These are phyloP conservation scores for Blumeria hordei DNA, from an alignment of 2,329 filamentous ascomycete species.

Conservation along the genomic window DNA sequence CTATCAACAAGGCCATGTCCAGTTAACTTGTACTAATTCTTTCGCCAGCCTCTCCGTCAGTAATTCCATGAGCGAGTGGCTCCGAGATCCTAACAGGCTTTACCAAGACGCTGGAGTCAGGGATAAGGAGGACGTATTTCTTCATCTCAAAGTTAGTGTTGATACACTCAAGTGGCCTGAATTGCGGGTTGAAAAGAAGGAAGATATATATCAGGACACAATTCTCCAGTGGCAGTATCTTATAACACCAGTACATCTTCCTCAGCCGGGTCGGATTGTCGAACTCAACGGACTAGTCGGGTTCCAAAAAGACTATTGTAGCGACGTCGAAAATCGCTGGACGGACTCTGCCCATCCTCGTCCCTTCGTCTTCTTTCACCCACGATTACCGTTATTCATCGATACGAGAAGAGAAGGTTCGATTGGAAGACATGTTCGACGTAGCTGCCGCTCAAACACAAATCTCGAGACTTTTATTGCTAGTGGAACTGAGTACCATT, in stretches of 20 bases:
- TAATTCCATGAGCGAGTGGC: conserved; percentile 53
- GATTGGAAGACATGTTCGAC: conserved; percentile 62
- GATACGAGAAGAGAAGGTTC: conserved; percentile 79
- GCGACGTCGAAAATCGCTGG: conserved; percentile 42
- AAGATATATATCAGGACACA: conserved; percentile 12
- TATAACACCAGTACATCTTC: conserved; percentile 19
- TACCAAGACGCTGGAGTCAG: conserved; percentile 41
- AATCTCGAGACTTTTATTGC: conserved; percentile 62
- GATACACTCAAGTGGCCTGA: conserved; percentile 12
- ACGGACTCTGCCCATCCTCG: conserved; percentile 36
- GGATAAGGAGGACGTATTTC: conserved; percentile 43
- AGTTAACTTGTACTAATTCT: conserved; percentile 45
- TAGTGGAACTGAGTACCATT: conserved; percentile 57
- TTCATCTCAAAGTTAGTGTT: conserved; percentile 16
- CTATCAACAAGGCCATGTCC: conserved; percentile 37
- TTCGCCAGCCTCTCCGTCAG: conserved; percentile 55
- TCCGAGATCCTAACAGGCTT: conserved; percentile 47
- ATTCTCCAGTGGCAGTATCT: conserved; percentile 50
- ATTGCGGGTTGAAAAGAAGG: conserved; percentile 11
- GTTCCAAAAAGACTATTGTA: conserved; percentile 48
- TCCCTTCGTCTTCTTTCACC: conserved; percentile 72
- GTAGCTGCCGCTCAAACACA: conserved; percentile 83
- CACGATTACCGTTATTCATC: conserved; percentile 71
- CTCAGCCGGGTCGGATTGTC: conserved; percentile 20
- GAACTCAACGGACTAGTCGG: conserved; percentile 62